Conservation (phyloP, 192 early-diverging fungal genomes). For the Linnemannia zychae region DNA sequence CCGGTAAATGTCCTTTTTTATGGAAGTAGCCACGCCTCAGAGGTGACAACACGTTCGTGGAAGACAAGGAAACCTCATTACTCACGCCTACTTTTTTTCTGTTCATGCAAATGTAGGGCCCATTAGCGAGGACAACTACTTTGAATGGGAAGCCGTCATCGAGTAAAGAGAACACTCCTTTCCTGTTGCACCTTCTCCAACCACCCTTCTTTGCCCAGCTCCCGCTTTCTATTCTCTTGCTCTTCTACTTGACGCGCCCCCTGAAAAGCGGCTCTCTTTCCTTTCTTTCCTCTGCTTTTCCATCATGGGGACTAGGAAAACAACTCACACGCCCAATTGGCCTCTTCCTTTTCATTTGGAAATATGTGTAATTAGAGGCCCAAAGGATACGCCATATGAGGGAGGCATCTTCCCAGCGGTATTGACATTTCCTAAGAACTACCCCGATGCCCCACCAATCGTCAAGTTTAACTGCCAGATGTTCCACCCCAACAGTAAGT, state of each 20-base stretch:
- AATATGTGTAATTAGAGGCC: constrained; percentile 75
- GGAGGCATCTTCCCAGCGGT: constrained; percentile 93
- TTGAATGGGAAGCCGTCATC: constrained; percentile 91
- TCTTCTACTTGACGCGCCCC: not conserved
- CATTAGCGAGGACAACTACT: constrained; percentile 87
- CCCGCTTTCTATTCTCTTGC: not conserved
- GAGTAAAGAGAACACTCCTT: constrained; percentile 59
- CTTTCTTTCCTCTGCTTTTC: too few relatives aligned
- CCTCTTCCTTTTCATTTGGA: not conserved
- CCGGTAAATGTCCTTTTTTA: constrained; percentile 62
- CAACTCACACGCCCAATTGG: not conserved
- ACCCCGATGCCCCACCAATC: constrained; percentile 92
- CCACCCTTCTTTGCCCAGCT: not conserved
- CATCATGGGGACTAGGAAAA: not conserved
- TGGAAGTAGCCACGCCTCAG: too few relatives aligned
- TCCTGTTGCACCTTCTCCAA: too few relatives aligned
- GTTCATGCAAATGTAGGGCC: constrained; percentile 67
- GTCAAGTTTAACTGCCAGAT: constrained; percentile 98
- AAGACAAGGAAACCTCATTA: not conserved
- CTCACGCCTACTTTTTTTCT: not conserved
- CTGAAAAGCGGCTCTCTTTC: constrained; percentile 9
- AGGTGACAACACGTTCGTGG: too few relatives aligned
- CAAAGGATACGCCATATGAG: constrained; percentile 95
- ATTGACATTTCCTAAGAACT: constrained; percentile 92
- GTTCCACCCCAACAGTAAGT: constrained; percentile 93